Base-by-base conservation (phyloP, 305 asterid genomes). In the Plantago coronopus region DNA sequence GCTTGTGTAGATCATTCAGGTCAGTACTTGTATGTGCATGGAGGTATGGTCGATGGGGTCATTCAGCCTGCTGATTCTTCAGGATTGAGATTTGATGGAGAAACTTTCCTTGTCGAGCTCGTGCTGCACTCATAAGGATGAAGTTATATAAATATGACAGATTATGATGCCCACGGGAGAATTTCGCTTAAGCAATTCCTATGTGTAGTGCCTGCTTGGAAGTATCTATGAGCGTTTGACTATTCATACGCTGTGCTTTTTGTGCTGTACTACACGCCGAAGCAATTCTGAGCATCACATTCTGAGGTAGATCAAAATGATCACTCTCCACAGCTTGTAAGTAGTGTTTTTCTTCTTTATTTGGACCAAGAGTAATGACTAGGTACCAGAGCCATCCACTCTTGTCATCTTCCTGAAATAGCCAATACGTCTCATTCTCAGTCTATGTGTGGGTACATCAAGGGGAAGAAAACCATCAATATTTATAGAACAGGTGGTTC, bases 11-110 rank as follows among this genome's bases (percentile, higher is more conserved):
- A 93, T 78, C 76, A 72, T 40, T 79, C 97, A 0, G 94, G 96
- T 18, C 65, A 88, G 19, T 76, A 62, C 73, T 42, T 93, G 87
- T 89, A 82, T 56, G 69, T 93, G 49, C 75, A 80, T 49, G 96
- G 99, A 15, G 99, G 99, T 49, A 93, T 93, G 99, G 79, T 93
- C 21, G 91, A 87, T 56, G 97, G 94, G 48, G 40, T 75, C 31
- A 68, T 79, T 57, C 87, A 83, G 58, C 90, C 89, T 42, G 76
- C 74, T 9, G 85, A 74, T 64, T 21, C 89, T 2, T 72, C 81
- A 15, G 95, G 89, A n/a, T 72, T 93, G 72, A 70, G 82, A 76
- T 93, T 93, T 62, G 95, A 87, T 57, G 93, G 95, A 13, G 87
- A 77, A 27, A 62, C 84, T 64, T 87, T 78, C 75, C 48, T 89